Evolutionary conservation across 805 yeast genomes (phyloP).

Genomic region (Zygosaccharomyces bisporus): DNA sequence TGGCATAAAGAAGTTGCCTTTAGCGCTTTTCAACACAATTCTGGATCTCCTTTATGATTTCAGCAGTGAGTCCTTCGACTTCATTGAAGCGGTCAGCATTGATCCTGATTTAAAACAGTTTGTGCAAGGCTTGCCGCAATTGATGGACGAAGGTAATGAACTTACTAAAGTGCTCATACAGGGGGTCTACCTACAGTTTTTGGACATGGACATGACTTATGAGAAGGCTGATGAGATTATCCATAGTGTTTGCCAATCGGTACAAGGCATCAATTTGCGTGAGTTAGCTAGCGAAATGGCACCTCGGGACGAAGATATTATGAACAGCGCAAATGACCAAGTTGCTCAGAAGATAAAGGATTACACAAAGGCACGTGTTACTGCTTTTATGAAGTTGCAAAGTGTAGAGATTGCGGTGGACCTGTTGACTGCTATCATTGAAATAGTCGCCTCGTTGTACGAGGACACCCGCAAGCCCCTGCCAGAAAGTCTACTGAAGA

Average conservation of each 20-base stretch:
- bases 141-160: conserved; percentile 26
- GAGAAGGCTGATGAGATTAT: conserved; percentile 27
- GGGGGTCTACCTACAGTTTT: conserved; percentile 39
- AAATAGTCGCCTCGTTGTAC: conserved; percentile 41
- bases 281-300: conserved; percentile 29
- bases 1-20: conserved; percentile 36
- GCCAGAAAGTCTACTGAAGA: conserved; percentile 18
- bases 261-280: conserved; percentile 35
- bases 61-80: conserved; percentile 54
- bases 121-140: conserved; percentile 18
- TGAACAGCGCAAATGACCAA: conserved; percentile 14
- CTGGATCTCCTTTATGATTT: conserved; percentile 59
- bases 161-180: conserved; percentile 36
- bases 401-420: conserved; percentile 71
- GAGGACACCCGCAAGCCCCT: conserved; percentile 18
- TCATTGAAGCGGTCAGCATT: conserved; percentile 36
- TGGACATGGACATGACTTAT: conserved; percentile 30
- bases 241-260: conserved; percentile 22
- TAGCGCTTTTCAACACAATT: conserved; percentile 47
- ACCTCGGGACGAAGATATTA: conserved; percentile 20
- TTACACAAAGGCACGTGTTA: conserved; percentile 40
- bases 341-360: conserved; percentile 34
- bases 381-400: conserved; percentile 52
- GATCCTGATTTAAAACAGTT: conserved; percentile 19
- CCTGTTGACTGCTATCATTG: conserved; percentile 69